These are phyloP conservation scores for Suillus plorans DNA, from an alignment of 768 basidiomycete species.

Conservation along the genomic window DNA sequence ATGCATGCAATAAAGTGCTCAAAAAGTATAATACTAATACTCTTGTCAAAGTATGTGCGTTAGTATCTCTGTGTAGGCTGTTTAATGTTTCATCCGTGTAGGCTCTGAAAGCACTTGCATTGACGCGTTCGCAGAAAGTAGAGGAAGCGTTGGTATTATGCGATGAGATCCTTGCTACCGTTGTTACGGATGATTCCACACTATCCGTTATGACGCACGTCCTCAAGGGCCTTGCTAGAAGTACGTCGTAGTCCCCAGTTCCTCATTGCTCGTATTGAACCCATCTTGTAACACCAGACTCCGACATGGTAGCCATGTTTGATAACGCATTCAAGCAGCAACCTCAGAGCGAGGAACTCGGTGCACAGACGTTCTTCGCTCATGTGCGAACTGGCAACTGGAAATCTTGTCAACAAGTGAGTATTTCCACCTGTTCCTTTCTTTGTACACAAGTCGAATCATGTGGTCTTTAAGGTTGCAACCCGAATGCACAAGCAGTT, in stretches of 20 bases:
- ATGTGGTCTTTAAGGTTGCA: slow-evolving; percentile 51
- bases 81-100: slow-evolving; percentile 31
- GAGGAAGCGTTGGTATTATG: slow-evolving; percentile 79
- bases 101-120: slow-evolving; percentile 83
- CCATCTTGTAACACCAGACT: slow-evolving; percentile 41
- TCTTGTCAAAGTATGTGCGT: slow-evolving; percentile 58
- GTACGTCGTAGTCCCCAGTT: slow-evolving; percentile 30
- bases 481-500: slow-evolving; percentile 84
- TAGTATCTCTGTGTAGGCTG: not conserved
- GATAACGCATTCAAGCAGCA: slow-evolving; percentile 84
- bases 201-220: slow-evolving; percentile 84
- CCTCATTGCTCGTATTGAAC: not conserved
- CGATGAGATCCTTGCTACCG: slow-evolving; percentile 75
- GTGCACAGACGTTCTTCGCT: slow-evolving; percentile 81
- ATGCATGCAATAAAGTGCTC: slow-evolving; percentile 82
- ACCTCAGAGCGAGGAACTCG: slow-evolving; percentile 80
- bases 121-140: slow-evolving; percentile 81
- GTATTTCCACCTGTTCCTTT: slow-evolving; percentile 7
- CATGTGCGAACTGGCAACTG: slow-evolving; percentile 78
- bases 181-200: slow-evolving; percentile 71
- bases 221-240: slow-evolving; percentile 72
- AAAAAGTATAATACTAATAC: slow-evolving; percentile 81
- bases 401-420: slow-evolving; percentile 84
- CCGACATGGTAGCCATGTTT: slow-evolving; percentile 81
- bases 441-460: slow-evolving; percentile 2